Evolutionary conservation across 139 green algal genomes (phyloP), one percentile per base, ranked within the genome.

Genomic region (Tetradesmus lagerheimii): DNA sequence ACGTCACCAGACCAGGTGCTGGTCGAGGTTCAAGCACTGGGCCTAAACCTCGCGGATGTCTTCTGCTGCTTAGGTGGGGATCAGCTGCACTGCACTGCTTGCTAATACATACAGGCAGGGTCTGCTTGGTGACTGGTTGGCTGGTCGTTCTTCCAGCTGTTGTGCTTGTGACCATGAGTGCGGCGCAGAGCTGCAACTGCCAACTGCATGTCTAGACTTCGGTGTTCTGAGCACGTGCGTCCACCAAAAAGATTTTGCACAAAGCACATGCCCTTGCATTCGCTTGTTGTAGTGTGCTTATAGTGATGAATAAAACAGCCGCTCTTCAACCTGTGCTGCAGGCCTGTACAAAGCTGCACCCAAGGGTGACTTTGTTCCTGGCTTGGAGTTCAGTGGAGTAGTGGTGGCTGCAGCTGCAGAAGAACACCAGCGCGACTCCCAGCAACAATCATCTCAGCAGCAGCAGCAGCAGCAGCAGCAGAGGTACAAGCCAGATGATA

Each of bases 311-410:
- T n/a, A n/a, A n/a, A n/a, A n/a, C n/a, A n/a, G n/a, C n/a, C 8
- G 20, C 47, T 62, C 8, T 20, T 62, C 20, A 20, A 11, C n/a
- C 31, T 71, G 57, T 71, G 25, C 57, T 71, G 57, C 57, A 71
- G 57, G 92, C 2, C 90, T 95, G 5, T 95, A 95, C 89, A 84
- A 71, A 25, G 93, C 93, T 62, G 87, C 91, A 6, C 92, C 92
- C 23, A 87, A 92, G 25, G 87, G 86, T 6, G 79, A 77, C 27
- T 93, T 92, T 71, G 71, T 93, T 1, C 93, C 92, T 37, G 82
- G 89, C 0, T 53, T 81, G 39, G 88, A 90, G 80, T 91, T 78
- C 37, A 83, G 80, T 25, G 71, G 88, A 1, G 57, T 82, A 5
- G 83, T 88, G 27, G 37, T 88, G 2, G 9, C 53, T 15, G 62